phyloP scores from a whole-genome alignment of 768 basidiomycete genomes.

The Leccinum boreale region DNA sequence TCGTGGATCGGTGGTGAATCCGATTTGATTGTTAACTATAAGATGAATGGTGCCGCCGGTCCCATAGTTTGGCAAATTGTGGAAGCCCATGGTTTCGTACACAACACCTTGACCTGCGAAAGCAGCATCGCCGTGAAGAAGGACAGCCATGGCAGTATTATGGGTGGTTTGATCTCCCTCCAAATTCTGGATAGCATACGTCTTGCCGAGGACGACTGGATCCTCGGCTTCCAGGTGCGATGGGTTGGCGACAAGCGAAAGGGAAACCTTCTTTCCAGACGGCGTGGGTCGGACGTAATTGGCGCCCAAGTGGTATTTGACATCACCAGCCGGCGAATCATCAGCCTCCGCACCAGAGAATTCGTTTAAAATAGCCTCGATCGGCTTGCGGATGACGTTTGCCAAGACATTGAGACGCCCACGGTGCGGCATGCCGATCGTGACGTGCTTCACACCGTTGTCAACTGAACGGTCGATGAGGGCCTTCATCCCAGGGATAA shows the following conservation, averaged over 20 bases:
- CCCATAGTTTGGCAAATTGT: constrained; percentile 91
- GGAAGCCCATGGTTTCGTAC: constrained; percentile 99
- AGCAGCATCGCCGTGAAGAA: constrained; percentile 97
- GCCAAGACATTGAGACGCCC: constrained; percentile 96
- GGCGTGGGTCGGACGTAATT: constrained; percentile 99
- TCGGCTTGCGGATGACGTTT: constrained; percentile 97
- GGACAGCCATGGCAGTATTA: constrained; percentile 87
- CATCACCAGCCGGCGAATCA: constrained; percentile 88
- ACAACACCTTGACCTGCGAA: constrained; percentile 98
- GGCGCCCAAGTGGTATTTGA: constrained; percentile 98
- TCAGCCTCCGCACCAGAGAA: constrained; percentile 76
- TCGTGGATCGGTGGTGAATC: constrained; percentile 98
- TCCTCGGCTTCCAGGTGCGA: constrained; percentile 98
- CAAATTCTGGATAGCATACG: constrained; percentile 93
- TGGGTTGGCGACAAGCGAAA: constrained; percentile 97
- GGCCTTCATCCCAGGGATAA: constrained; percentile 99
- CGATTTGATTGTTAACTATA: constrained; percentile 99
- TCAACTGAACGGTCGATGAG: constrained; percentile 98
- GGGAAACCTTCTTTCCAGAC: constrained; percentile 94
- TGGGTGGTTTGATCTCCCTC: constrained; percentile 81
- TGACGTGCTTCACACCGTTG: constrained; percentile 91
- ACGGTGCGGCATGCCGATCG: constrained; percentile 99
- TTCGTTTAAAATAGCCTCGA: constrained; percentile 97
- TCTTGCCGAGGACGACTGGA: constrained; percentile 98
- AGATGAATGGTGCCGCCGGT: constrained; percentile 98